Evolutionary conservation across 148 eudicot species (phyloP), one percentile per base, ranked within the genome.

Genomic region (Chenopodium formosanum): DNA sequence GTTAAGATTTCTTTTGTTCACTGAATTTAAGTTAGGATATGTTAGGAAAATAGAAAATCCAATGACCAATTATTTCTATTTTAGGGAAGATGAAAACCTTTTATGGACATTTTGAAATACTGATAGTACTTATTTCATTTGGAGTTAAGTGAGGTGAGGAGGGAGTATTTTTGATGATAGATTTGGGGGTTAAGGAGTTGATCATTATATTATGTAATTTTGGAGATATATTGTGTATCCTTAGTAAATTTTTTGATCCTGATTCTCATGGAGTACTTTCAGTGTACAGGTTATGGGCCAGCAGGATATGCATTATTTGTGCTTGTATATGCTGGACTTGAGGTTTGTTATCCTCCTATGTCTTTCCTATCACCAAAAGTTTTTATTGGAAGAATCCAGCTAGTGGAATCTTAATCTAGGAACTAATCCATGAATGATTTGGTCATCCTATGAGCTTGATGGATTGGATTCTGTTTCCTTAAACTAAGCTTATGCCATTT

Each of bases 301-400:
- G 97, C 98, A 86, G 99, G 99, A 83, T 96, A 96, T 87, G 99
- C 93, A 75, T 70, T 96, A 71, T 96, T 94, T 83, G 94, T 94
- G 60, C 92, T 92, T 52, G 99, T 94, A 79, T 96, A 96, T 88
- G 97, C 99, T 50, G 99, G 99, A 72, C 82, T 96, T 81, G 99
- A 96, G 91, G 99, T 94, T 92, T 72, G 81, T 64, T 87, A 90
- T 53, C 62, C 40, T 47, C 44, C 9, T 78, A 70, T 80, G 60
- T 34, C 73, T 65, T 64, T 78, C 17, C 77, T 58, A n/a, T 29
- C 13, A 37, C n/a, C 31, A 0, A 14, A 37, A 65, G 10, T 62
- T 48, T 16, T 32, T n/a, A 62, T 14, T 11, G 25, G 11, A 25
- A 9, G 25, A 17, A 7, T 25, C 13, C 23, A 53, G 37, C 34